Conservation (phyloP, 305 asterid genomes). For the Nicotiana rustica region DNA sequence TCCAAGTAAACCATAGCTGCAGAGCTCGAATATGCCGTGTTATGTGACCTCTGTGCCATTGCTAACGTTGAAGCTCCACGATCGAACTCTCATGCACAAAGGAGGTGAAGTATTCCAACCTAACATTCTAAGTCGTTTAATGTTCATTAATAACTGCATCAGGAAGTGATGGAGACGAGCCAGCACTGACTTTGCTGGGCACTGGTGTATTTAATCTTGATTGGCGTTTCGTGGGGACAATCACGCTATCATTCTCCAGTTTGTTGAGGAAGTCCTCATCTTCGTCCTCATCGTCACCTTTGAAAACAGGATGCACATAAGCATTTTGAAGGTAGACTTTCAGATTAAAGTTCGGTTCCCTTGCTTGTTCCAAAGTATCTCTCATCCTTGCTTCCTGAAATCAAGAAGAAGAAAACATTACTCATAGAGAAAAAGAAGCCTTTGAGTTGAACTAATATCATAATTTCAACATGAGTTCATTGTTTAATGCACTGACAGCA, state of each 20-base stretch:
- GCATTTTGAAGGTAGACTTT: constrained; percentile 72
- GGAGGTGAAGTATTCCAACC: constrained; percentile 25
- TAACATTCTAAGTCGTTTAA: not conserved
- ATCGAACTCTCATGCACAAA: constrained; percentile 21
- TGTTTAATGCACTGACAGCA: not conserved
- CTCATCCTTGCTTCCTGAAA: constrained; percentile 92
- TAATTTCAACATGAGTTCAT: not conserved
- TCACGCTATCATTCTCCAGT: constrained; percentile 43
- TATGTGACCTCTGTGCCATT: not conserved
- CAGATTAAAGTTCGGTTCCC: constrained; percentile 75
- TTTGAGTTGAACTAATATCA: not conserved
- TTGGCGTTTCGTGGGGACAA: constrained; percentile 75
- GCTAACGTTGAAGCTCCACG: not conserved
- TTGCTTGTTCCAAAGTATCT: constrained; percentile 82
- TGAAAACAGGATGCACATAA: constrained; percentile 84
- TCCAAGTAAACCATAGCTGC: not conserved
- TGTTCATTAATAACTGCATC: constrained; percentile 49
- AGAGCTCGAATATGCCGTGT: not conserved
- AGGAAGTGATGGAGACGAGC: constrained; percentile 54
- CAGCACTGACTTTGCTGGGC: constrained; percentile 65
- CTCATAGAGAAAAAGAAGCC: not conserved
- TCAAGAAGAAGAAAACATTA: constrained; percentile 1
- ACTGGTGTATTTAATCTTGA: constrained; percentile 71
- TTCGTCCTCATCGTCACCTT: constrained; percentile 60
- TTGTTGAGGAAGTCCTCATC: constrained; percentile 41